Conservation (phyloP, 1,284 basidiomycete genomes). For the Takashimella tepidaria region DNA sequence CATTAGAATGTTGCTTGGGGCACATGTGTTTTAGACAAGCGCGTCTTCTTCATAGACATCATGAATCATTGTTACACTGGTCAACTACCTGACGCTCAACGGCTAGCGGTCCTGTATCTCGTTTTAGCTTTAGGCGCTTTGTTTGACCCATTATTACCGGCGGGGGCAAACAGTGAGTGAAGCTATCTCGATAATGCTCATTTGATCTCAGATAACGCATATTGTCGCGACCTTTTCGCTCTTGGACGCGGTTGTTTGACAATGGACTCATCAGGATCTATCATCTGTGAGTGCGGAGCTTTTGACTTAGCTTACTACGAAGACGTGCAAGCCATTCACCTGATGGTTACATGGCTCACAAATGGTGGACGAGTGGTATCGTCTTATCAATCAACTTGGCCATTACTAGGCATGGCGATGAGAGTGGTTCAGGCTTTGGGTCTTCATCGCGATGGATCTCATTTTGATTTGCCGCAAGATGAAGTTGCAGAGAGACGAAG, state of each 20-base stretch:
- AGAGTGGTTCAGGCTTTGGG: slow-evolving; percentile 21
- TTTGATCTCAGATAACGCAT: slow-evolving; percentile 5
- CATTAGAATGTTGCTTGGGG: slow-evolving; percentile 17
- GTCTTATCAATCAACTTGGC: slow-evolving; percentile 19
- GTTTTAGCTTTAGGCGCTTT: slow-evolving; percentile 15
- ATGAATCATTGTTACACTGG: slow-evolving; percentile 8
- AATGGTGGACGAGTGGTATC: slow-evolving; percentile 14
- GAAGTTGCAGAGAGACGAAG: slow-evolving; percentile 13
- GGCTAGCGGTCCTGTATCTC: slow-evolving; percentile 14
- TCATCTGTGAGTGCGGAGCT: slow-evolving; percentile 9
- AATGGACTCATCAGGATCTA: slow-evolving; percentile 11
- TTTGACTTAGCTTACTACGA: neutral
- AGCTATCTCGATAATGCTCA: neutral
- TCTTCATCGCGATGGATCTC: slow-evolving; percentile 21
- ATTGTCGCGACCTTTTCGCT: slow-evolving; percentile 15
- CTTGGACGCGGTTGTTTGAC: slow-evolving; percentile 14
- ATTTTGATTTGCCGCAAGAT: slow-evolving; percentile 13
- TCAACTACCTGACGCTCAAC: slow-evolving; percentile 9
- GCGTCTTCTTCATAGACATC: slow-evolving; percentile 5
- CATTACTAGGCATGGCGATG: slow-evolving; percentile 23
- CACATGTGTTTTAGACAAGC: slow-evolving; percentile 7
- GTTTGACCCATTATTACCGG: slow-evolving; percentile 10
- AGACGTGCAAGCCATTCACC: slow-evolving; percentile 20
- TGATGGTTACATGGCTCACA: slow-evolving; percentile 19
- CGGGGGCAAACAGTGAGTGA: slow-evolving; percentile 7